A percentile compares a stretch with the other conserved stretches of the same genome.
Conservation (phyloP, 345 rosid species). For the Moricandia moricandioides region DNA sequence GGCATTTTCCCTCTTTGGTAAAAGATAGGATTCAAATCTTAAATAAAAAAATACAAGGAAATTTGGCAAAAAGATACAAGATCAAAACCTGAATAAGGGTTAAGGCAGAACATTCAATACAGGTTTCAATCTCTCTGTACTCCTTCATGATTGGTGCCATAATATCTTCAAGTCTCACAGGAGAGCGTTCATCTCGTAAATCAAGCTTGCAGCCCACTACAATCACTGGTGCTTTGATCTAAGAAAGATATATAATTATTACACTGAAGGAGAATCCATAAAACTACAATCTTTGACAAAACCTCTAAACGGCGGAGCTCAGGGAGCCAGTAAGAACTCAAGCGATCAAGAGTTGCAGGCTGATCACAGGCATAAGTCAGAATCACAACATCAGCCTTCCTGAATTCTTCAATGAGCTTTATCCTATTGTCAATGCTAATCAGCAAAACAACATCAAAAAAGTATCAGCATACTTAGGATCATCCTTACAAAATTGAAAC, state of each 20-base stretch:
- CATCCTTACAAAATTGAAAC: neutral
- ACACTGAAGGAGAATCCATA: neutral
- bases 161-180: constrained; percentile 56
- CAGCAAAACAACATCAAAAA: constrained; percentile 11
- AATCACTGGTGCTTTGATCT: constrained; percentile 74
- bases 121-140: constrained; percentile 80
- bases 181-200: constrained; percentile 57
- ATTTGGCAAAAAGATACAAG: neutral
- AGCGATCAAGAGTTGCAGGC: constrained; percentile 56
- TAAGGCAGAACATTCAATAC: constrained; percentile 79
- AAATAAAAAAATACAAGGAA: neutral
- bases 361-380: constrained; percentile 79
- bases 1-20: neutral
- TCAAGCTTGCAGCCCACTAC: constrained; percentile 90
- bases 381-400: constrained; percentile 71
- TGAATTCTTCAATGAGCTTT: constrained; percentile 71
- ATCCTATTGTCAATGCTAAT: constrained; percentile 64
- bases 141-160: constrained; percentile 82
- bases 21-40: neutral
- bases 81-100: constrained; percentile 61
- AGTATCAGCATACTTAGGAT: neutral
- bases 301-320: constrained; percentile 77
- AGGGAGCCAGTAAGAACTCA: constrained; percentile 68
- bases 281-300: neutral
- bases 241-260: neutral